These are phyloP conservation scores for Aspergillus nomiae DNA, from an alignment of 2,329 filamentous ascomycete genomes.

Conservation along the genomic window DNA sequence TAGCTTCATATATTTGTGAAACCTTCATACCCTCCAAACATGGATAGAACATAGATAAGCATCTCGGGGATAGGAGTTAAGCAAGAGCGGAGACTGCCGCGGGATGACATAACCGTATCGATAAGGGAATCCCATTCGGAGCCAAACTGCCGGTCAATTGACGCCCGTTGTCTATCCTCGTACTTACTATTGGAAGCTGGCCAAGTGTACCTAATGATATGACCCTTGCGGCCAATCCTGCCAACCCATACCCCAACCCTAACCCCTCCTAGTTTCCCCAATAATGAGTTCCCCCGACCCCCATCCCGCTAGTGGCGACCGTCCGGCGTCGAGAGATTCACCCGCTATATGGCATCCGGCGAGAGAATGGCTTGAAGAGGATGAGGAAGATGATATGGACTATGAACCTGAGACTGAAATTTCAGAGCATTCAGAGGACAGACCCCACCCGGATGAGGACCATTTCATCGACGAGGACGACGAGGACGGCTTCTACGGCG, in stretches of 20 bases:
- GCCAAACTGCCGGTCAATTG: slow-evolving; percentile 9
- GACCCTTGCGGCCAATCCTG: slow-evolving; percentile 9
- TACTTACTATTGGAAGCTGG: slow-evolving; percentile 5
- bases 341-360: slow-evolving; percentile 38
- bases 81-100: slow-evolving; percentile 9
- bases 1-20: not conserved
- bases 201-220: slow-evolving; percentile 9
- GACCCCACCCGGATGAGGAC: slow-evolving; percentile 38
- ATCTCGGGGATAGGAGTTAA: slow-evolving; percentile 27
- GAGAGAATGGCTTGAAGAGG: slow-evolving; percentile 42
- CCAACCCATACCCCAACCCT: not conserved
- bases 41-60: not conserved
- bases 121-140: slow-evolving; percentile 17
- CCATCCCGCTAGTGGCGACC: slow-evolving; percentile 28
- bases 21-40: not conserved
- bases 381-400: slow-evolving; percentile 52
- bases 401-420: slow-evolving; percentile 47
- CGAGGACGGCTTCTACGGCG: slow-evolving; percentile 26
- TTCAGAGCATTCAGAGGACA: slow-evolving; percentile 29
- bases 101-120: slow-evolving; percentile 23
- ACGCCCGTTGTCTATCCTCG: not conserved
- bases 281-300: slow-evolving; percentile 33
- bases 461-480: slow-evolving; percentile 39
- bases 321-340: slow-evolving; percentile 22
- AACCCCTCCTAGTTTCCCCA: slow-evolving; percentile 13